Evolutionary conservation across 164 flowering plant genomes (phyloP), one percentile per base, ranked within the genome.

Genomic region (Chloranthus sessilifolius): DNA sequence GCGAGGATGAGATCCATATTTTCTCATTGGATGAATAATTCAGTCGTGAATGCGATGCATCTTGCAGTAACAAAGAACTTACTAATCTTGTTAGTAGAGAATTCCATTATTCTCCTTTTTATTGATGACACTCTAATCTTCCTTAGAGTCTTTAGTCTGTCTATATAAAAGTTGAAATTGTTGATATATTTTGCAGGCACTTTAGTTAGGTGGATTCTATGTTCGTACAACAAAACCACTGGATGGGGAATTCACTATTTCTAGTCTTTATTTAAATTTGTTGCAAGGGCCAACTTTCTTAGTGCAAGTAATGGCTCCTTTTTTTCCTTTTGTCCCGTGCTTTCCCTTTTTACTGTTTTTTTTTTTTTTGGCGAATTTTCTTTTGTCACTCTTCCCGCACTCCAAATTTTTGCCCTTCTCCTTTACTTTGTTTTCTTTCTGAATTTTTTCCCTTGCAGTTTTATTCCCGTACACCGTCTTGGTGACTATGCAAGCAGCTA

Each of bases 141-240:
- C 47, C 19, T 20, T 40, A 33, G 22, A 16, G 14, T 37, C n/a
- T 26, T 11, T 49, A 19, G 35, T 11, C 53, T 48, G 20, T 56
- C 22, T 43, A 17, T 34, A 28, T 45, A n/a, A n/a, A n/a, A n/a
- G n/a, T 10, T 16, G 1, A 37, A 8, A 22, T 39, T 24, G 16
- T 38, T 25, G 17, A 1, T 50, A 17, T 24, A n/a, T 20, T 39
- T 51, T 58, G 29, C 63, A 91, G 99, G 95, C 95, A 69, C 70
- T 77, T 31, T 74, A 64, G 81, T 62, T 89, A 57, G 92, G 95
- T 64, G 99, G 99, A 38, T 82, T 95, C 24, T 92, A 88, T 74
- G 68, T 61, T 39, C 43, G 67, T 52, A 64, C 59, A n/a, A 3
- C 19, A 21, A 62, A 66, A 49, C 65, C 74, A 40, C 45, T 78